Conservation (phyloP, 2,329 filamentous ascomycete genomes). For the Geosmithia flava region DNA sequence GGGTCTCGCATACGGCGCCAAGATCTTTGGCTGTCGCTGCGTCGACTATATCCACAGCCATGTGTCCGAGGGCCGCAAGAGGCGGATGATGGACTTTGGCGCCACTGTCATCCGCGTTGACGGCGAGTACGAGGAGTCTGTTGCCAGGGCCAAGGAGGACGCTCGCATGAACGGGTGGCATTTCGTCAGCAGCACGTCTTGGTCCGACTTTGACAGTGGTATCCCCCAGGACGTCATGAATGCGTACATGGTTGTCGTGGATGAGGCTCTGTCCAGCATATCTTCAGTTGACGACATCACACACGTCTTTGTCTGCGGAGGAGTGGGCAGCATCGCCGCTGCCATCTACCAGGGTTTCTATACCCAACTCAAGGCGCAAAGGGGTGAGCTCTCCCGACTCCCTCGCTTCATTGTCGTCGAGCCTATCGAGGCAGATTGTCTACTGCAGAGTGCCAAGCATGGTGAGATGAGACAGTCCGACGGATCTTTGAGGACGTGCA, state of each 20-base stretch:
- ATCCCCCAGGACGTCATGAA: constrained; percentile 8
- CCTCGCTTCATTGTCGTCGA: constrained; percentile 6
- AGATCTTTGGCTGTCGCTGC: constrained; percentile 6
- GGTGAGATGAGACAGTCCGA: constrained; percentile 1
- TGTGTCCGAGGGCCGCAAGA: constrained; percentile 2
- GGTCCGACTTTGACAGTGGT: constrained; percentile 4
- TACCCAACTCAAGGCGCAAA: not conserved
- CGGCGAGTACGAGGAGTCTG: constrained; percentile 5
- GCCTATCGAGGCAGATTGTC: constrained; percentile 5
- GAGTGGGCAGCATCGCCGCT: constrained; percentile 6
- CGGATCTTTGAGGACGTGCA: constrained; percentile 3
- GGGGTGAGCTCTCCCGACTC: not conserved
- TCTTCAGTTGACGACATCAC: constrained; percentile 2
- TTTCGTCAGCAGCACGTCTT: constrained; percentile 7
- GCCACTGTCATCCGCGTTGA: constrained; percentile 6
- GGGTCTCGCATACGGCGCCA: constrained; percentile 6
- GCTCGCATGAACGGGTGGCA: constrained; percentile 6
- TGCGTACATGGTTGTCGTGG: constrained; percentile 6
- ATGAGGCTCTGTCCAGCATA: constrained; percentile 3
- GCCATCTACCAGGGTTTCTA: constrained; percentile 5
- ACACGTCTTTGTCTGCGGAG: constrained; percentile 6
- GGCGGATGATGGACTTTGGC: constrained; percentile 5
- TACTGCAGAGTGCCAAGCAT: constrained; percentile 5
- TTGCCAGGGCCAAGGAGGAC: constrained; percentile 6
- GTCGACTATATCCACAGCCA: constrained; percentile 7